phyloP scores from a whole-genome alignment of 495 filamentous ascomycete species.

The Neurospora sp. region DNA sequence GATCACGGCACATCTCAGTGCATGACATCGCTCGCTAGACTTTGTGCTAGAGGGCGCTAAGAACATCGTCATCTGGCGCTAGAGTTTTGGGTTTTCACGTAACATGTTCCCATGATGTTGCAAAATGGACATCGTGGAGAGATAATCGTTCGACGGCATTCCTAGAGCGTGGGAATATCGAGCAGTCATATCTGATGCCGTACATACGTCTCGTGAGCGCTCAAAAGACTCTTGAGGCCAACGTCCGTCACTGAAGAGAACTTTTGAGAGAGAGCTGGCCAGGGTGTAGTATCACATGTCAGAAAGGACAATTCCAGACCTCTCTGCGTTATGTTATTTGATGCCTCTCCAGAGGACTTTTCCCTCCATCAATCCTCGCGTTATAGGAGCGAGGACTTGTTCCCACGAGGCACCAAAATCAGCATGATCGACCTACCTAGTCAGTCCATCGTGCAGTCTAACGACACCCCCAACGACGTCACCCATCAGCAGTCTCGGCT shows the following conservation, averaged over 20 bases:
- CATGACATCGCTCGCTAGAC: neutral
- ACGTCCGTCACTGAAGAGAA: neutral
- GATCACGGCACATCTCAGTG: neutral
- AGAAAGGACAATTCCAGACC: neutral
- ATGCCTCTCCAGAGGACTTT: neutral
- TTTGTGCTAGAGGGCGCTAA: neutral
- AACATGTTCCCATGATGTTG: neutral
- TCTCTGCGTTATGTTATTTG: neutral
- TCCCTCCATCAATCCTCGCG: neutral
- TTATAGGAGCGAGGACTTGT: neutral
- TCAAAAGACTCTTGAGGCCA: neutral
- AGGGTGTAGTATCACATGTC: neutral
- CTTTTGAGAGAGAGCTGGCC: too few relatives aligned
- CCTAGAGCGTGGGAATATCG: neutral
- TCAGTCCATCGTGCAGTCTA: neutral
- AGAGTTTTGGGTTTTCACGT: neutral
- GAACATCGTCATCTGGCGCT: neutral
- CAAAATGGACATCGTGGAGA: neutral
- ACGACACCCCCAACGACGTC: neutral
- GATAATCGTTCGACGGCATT: neutral
- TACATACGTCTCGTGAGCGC: neutral
- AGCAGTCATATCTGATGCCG: neutral
- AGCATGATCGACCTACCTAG: too few relatives aligned
- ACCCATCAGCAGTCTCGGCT: neutral
- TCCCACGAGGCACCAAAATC: neutral